Conservation (phyloP, 139 green algal genomes). For the Gonium pectorale region DNA sequence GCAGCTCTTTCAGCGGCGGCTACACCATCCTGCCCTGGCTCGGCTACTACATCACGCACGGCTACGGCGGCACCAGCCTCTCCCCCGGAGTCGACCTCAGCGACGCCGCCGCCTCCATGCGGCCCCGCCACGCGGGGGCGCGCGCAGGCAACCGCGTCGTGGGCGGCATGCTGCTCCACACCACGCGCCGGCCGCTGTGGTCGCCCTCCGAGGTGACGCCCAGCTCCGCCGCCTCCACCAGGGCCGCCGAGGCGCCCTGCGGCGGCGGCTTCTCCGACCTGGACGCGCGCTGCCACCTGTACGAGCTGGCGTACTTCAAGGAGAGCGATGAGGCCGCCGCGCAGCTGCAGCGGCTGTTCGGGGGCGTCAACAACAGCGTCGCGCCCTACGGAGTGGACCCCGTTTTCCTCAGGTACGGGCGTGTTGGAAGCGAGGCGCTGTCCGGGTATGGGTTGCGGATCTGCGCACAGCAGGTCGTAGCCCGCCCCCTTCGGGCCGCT, state of each 20-base stretch:
- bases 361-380: constrained; percentile 1
- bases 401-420: constrained; percentile 45
- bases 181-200: constrained; percentile 35
- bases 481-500: too few species aligned
- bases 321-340: background rate
- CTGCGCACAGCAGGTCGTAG: too few species aligned
- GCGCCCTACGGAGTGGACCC: constrained; percentile 60
- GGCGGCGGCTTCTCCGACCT: constrained; percentile 17
- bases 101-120: background rate
- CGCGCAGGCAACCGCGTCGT: constrained; percentile 50
- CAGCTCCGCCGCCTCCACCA: background rate
- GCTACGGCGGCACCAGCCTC: background rate
- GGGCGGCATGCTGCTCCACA: constrained; percentile 58
- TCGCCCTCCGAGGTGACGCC: background rate
- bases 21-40: constrained; percentile 19
- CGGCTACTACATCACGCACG: constrained; percentile 1
- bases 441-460: too few species aligned
- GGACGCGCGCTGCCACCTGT: constrained; percentile 49
- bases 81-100: background rate
- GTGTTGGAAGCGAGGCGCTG: too few species aligned
- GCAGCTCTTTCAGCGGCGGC: background rate
- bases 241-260: constrained; percentile 1
- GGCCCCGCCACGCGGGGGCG: constrained; percentile 22
- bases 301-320: constrained; percentile 12
- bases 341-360: constrained; percentile 42